A percentile compares a stretch with the other conserved stretches of the same genome.
These are phyloP conservation scores for Penicillium sp. DNA, from an alignment of 2,329 filamentous ascomycete species.

Conservation along the genomic window DNA sequence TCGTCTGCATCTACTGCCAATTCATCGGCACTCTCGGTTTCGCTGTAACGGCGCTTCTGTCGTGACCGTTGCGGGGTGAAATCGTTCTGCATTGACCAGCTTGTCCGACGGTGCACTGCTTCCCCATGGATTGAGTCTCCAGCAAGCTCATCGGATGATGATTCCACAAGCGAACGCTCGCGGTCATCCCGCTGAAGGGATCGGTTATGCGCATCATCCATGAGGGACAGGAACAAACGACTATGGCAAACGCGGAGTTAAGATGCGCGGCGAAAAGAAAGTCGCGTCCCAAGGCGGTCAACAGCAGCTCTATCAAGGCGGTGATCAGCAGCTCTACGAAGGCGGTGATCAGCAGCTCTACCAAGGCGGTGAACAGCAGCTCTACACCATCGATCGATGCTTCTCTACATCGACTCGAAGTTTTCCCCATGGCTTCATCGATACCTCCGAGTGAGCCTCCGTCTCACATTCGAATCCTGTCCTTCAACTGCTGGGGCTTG, in stretches of 20 bases:
- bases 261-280: slow-evolving; percentile 7
- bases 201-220: slow-evolving; percentile 26
- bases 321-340: slow-evolving; percentile 1
- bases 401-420: not conserved
- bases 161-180: slow-evolving; percentile 27
- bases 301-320: slow-evolving; percentile 5
- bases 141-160: slow-evolving; percentile 40
- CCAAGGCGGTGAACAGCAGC: not conserved
- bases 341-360: slow-evolving; percentile 1
- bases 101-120: slow-evolving; percentile 32
- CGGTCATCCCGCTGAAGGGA: slow-evolving; percentile 30
- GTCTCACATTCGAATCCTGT: slow-evolving; percentile 68
- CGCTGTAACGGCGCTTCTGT: slow-evolving; percentile 25
- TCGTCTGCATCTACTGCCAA: slow-evolving; percentile 35
- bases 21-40: slow-evolving; percentile 45
- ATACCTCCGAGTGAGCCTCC: slow-evolving; percentile 34
- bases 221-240: slow-evolving; percentile 11
- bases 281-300: slow-evolving; percentile 5
- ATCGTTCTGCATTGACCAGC: slow-evolving; percentile 31
- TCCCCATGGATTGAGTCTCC: slow-evolving; percentile 34
- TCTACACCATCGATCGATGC: not conserved
- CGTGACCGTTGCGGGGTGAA: slow-evolving; percentile 27
- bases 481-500: slow-evolving; percentile 95
- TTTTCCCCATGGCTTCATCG: slow-evolving; percentile 13
- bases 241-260: slow-evolving; percentile 5